phyloP scores from a whole-genome alignment of 2,329 filamentous ascomycete genomes.

The Ophiostoma tasmaniense region DNA sequence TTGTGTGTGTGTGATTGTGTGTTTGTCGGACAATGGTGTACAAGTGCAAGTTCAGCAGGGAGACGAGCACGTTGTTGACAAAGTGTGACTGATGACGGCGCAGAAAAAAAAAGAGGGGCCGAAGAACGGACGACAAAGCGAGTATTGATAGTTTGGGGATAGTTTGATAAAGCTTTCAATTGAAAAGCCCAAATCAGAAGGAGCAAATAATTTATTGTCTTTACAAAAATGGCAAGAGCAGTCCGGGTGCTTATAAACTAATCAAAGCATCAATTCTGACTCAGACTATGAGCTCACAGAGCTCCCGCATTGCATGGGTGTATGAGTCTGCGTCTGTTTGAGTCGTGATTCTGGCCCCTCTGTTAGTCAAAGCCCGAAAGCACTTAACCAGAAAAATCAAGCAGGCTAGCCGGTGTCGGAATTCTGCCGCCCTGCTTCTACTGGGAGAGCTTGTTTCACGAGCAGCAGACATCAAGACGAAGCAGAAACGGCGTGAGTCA shows the following conservation, averaged over 20 bases:
- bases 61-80: not conserved
- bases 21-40: not conserved
- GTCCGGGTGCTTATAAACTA: not conserved
- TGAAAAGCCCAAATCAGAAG: not conserved
- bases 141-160: too few species aligned
- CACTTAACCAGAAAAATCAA: not conserved
- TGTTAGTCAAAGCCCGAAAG: constrained; percentile 9
- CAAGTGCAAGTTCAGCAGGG: not conserved
- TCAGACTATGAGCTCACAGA: not conserved
- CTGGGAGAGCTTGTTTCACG: not conserved
- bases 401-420: constrained; percentile 15
- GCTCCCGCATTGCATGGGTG: not conserved
- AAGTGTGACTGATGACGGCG: constrained; percentile 2
- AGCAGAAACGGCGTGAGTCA: not conserved
- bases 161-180: not conserved
- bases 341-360: constrained; percentile 7
- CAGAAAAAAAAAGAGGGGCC: constrained; percentile 8
- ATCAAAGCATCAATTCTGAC: not conserved
- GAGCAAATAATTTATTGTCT: not conserved
- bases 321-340: not conserved
- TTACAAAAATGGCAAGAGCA: not conserved
- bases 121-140: not conserved
- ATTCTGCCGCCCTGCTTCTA: not conserved
- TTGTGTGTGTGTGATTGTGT: not conserved
- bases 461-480: not conserved